Conservation (phyloP, 2,329 filamentous ascomycete species). For the Talaromyces sp. region DNA sequence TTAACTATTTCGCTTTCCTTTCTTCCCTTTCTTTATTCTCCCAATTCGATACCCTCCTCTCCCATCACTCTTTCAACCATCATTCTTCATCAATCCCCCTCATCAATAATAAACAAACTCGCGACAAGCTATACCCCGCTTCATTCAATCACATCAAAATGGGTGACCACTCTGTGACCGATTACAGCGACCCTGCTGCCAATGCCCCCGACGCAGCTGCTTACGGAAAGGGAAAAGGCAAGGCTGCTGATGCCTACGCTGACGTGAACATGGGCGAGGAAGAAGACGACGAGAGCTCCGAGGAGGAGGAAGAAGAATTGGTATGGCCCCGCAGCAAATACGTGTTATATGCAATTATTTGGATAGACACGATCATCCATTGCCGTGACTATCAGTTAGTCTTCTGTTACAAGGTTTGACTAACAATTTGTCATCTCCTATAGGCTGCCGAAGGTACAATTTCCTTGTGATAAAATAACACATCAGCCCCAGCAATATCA, state of each 20-base stretch:
- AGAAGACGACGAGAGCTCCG: slow-evolving; percentile 64
- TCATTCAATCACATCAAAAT: slow-evolving; percentile 25
- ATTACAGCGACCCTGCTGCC: slow-evolving; percentile 40
- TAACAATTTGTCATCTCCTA: background rate
- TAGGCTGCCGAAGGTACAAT: slow-evolving; percentile 12
- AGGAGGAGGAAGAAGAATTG: slow-evolving; percentile 50
- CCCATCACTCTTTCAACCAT: background rate
- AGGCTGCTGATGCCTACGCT: slow-evolving; percentile 54
- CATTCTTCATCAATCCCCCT: background rate
- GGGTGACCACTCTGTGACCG: slow-evolving; percentile 32
- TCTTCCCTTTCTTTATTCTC: background rate
- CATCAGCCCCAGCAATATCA: background rate
- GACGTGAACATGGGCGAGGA: slow-evolving; percentile 17
- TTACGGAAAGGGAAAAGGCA: slow-evolving; percentile 83
- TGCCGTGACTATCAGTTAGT: background rate
- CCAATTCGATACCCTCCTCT: background rate
- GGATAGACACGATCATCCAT: background rate
- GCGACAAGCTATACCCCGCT: background rate
- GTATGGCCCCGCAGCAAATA: slow-evolving; percentile 23
- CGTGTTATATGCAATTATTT: background rate
- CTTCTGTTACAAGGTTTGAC: background rate
- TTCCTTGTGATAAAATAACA: background rate
- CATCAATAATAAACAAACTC: background rate
- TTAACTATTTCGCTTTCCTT: background rate
- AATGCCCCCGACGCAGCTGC: slow-evolving; percentile 35